phyloP scores from a whole-genome alignment of 169 alveolate species.

The Cryptosporidium canis region DNA sequence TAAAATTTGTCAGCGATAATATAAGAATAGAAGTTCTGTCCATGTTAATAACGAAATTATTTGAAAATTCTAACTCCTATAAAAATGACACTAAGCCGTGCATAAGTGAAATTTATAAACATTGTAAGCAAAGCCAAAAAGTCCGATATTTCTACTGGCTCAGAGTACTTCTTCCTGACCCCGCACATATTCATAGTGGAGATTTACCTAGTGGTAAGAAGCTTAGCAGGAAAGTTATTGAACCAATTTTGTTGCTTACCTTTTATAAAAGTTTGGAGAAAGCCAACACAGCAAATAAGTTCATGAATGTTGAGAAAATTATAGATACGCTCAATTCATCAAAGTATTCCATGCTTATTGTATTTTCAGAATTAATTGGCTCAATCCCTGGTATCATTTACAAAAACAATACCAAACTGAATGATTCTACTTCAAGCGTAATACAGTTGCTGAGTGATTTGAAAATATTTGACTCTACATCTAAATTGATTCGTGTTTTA shows the following conservation, averaged over 20 bases:
- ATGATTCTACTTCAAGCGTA: neutral
- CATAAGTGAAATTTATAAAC: neutral
- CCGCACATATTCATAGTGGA: neutral
- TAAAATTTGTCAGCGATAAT: conserved; percentile 9
- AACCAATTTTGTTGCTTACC: conserved; percentile 27
- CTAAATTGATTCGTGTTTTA: neutral
- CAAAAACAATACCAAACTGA: neutral
- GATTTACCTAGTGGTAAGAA: neutral
- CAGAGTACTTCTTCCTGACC: conserved; percentile 19
- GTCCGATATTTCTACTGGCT: conserved; percentile 32
- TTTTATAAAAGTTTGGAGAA: conserved; percentile 38
- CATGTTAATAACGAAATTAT: neutral
- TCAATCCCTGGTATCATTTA: conserved; percentile 12
- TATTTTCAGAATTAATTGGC: neutral
- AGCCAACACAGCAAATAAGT: neutral
- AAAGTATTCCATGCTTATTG: neutral
- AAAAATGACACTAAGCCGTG: neutral
- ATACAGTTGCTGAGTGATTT: neutral
- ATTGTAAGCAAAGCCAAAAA: neutral
- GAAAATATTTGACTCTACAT: conserved; percentile 19
- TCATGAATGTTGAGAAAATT: neutral
- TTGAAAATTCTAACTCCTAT: neutral
- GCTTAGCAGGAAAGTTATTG: neutral
- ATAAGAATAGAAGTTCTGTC: conserved; percentile 31
- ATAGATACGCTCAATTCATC: neutral